phyloP scores from a whole-genome alignment of 257 asterid species.

The Solanum clarkiae region DNA sequence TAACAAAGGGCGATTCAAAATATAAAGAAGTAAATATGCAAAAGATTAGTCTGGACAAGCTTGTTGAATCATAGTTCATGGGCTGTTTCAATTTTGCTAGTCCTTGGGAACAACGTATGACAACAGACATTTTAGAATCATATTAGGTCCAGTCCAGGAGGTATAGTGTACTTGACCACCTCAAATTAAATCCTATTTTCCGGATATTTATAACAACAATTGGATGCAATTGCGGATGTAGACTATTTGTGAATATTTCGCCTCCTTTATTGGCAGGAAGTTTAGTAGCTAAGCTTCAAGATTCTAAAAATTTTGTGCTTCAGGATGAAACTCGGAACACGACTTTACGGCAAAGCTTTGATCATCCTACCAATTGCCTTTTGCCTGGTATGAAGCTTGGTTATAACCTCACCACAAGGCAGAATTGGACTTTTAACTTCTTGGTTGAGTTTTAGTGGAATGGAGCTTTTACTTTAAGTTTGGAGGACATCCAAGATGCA shows the following conservation, averaged over 20 bases:
- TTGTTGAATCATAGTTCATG: background rate
- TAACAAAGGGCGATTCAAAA: too few species aligned
- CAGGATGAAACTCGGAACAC: background rate
- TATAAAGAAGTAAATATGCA: too few species aligned
- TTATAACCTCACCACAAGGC: slow-evolving; percentile 17
- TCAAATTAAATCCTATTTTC: background rate
- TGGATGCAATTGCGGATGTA: too few species aligned
- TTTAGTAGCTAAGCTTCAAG: background rate
- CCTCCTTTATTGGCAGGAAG: background rate
- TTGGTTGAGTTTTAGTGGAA: slow-evolving; percentile 10
- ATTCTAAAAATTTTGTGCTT: background rate
- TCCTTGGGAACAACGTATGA: background rate
- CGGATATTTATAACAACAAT: too few species aligned
- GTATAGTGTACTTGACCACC: background rate
- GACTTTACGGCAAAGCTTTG: slow-evolving; percentile 22
- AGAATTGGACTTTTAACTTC: slow-evolving; percentile 32
- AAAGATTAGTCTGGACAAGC: background rate
- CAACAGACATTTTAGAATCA: background rate
- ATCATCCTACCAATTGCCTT: slow-evolving; percentile 43
- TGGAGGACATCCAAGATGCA: background rate
- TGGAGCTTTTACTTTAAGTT: background rate
- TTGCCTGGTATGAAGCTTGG: slow-evolving; percentile 52
- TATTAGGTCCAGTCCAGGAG: background rate
- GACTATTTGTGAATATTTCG: background rate
- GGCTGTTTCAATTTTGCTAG: background rate